Evolutionary conservation across 495 filamentous ascomycete species (phyloP).

Genomic region (Lasiosphaeris hirsuta): DNA sequence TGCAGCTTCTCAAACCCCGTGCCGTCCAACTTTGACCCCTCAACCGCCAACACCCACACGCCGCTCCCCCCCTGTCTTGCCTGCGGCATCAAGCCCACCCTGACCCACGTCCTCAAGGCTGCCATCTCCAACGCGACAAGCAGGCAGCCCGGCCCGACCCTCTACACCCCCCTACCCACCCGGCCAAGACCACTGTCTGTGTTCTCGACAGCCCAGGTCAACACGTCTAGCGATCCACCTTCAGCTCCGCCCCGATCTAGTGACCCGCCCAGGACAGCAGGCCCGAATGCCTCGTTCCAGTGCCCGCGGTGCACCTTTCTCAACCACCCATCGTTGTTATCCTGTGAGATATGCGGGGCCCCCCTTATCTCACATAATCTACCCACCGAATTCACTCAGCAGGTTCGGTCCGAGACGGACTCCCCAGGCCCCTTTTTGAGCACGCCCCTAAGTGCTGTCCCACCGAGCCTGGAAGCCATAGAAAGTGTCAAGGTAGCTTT

Average conservation of each 20-base stretch:
- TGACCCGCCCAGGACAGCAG: slow-evolving; percentile 12
- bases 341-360: slow-evolving; percentile 90
- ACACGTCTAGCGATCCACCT: not conserved
- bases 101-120: slow-evolving; percentile 78
- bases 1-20: slow-evolving; percentile 97
- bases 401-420: slow-evolving; percentile 51
- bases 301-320: slow-evolving; percentile 93
- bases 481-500: slow-evolving; percentile 92
- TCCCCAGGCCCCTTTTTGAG: slow-evolving; percentile 74
- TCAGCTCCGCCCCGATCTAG: not conserved
- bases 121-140: slow-evolving; percentile 65
- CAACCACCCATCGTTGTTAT: slow-evolving; percentile 82
- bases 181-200: slow-evolving; percentile 23
- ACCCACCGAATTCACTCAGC: slow-evolving; percentile 37
- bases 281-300: slow-evolving; percentile 48
- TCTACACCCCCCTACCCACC: slow-evolving; percentile 29
- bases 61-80: slow-evolving; percentile 83
- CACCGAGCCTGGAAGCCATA: slow-evolving; percentile 51
- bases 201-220: slow-evolving; percentile 7
- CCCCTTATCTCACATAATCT: slow-evolving; percentile 61
- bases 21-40: slow-evolving; percentile 85
- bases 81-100: slow-evolving; percentile 88
- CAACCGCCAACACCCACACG: slow-evolving; percentile 68
- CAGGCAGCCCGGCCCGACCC: slow-evolving; percentile 37
- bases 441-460: slow-evolving; percentile 28